Evolutionary conservation across 208 protist species (phyloP), one percentile per base, ranked within the genome.

Genomic region (Acanthamoeba sp.): DNA sequence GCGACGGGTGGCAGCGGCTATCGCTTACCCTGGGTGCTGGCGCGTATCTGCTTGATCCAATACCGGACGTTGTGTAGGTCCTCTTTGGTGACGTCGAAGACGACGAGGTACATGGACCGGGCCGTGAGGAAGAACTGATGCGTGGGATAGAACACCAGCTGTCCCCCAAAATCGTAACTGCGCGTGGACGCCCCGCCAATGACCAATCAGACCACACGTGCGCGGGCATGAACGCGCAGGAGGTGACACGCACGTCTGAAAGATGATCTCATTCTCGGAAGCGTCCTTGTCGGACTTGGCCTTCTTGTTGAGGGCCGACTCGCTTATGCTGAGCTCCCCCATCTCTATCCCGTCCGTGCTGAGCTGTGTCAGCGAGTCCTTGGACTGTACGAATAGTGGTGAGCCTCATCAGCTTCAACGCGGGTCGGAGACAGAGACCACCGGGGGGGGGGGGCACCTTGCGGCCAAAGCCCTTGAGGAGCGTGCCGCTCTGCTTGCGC

Each of bases 1-100:
- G n/a, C n/a, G n/a, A n/a, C n/a, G n/a, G n/a, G n/a, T n/a, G n/a
- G n/a, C 14, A 71, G 48, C 14, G 20, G 14, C 7, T 6, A 36
- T 71, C 14, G 27, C 27, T 6, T 73, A 73, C 64, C 64, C 29
- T 73, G 64, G 34, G 64, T 73, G 64, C 34, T 32, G 64, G 64
- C 27, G 16, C 27, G 64, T 3, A 73, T 84, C 38, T 96, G 95
- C 42, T 93, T 45, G 12, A 96, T 71, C 95, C 95, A 96, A 66
- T 96, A 96, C n/a, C 93, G 89, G n/a, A 94, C 69, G 14, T 29
- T 18, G 34, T 36, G 32, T 36, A 80, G 93, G 42, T 96, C 94
- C 24, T 87, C 45, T 48, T 92, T 84, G 10, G 64, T 93, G 1
- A 96, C 32, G 7, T 95, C 85, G 32, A 96, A 96, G 2, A 93